phyloP scores from a whole-genome alignment of 208 protist species.

The Leishmania braziliensis region DNA sequence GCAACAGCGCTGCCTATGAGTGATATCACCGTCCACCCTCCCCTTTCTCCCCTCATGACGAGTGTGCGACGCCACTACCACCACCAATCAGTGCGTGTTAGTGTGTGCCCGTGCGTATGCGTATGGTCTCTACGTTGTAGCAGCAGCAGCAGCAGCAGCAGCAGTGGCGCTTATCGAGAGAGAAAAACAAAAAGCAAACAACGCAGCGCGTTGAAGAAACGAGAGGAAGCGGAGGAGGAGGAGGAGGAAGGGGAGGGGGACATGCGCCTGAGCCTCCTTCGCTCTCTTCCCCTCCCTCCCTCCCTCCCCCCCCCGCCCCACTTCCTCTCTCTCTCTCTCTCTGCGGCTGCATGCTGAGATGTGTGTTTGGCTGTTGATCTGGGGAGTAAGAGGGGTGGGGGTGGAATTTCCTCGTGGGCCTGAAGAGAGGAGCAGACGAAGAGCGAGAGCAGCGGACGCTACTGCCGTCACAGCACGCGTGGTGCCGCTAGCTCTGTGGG shows the following conservation, averaged over 20 bases:
- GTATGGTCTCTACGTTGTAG: too few relatives aligned
- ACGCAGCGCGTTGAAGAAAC: constrained; percentile 7
- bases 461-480: neutral
- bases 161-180: neutral
- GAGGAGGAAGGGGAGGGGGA: neutral
- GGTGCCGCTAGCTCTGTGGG: constrained; percentile 2
- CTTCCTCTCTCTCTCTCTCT: too few relatives aligned
- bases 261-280: neutral
- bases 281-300: neutral
- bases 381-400: too few relatives aligned
- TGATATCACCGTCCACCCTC: neutral
- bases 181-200: neutral
- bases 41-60: neutral
- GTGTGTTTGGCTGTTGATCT: too few relatives aligned
- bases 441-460: too few relatives aligned
- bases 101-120: neutral
- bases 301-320: too few relatives aligned
- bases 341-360: too few relatives aligned
- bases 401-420: too few relatives aligned
- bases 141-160: neutral
- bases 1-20: neutral
- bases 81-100: neutral
- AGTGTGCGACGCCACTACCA: neutral
- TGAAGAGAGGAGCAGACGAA: too few relatives aligned
- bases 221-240: too few relatives aligned